Conservation (phyloP, 2,329 filamentous ascomycete species). For the Fusarium floridanum region DNA sequence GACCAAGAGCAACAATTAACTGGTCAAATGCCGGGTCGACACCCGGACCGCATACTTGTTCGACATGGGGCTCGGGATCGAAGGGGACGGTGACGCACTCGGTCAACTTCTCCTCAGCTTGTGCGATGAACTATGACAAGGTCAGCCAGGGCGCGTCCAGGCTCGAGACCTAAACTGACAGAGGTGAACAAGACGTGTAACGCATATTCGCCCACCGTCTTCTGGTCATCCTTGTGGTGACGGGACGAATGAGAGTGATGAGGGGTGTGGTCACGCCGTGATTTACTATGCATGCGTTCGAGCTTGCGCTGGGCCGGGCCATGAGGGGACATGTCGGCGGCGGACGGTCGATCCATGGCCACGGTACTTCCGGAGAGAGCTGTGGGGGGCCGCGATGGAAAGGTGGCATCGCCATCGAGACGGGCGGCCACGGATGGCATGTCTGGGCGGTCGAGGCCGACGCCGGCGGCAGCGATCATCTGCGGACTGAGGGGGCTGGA, state of each 20-base stretch:
- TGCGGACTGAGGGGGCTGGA: constrained; percentile 90
- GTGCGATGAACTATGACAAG: constrained; percentile 80
- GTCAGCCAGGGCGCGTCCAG: constrained; percentile 28
- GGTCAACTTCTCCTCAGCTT: constrained; percentile 96
- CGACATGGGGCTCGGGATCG: constrained; percentile 85
- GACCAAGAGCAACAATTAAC: constrained; percentile 90
- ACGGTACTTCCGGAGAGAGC: constrained; percentile 58
- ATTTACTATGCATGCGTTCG: constrained; percentile 75
- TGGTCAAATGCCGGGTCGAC: constrained; percentile 93
- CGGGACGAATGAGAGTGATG: constrained; percentile 83
- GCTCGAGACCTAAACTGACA: constrained; percentile 60
- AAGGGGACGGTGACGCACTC: constrained; percentile 85
- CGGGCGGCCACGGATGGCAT: constrained; percentile 60
- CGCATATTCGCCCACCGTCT: constrained; percentile 98
- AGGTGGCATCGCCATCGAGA: constrained; percentile 58
- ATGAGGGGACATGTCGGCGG: constrained; percentile 59
- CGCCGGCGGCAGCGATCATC: constrained; percentile 79
- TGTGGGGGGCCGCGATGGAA: constrained; percentile 59
- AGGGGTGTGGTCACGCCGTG: constrained; percentile 78
- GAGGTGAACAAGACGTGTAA: constrained; percentile 96
- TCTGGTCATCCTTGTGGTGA: constrained; percentile 79
- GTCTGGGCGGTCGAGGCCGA: constrained; percentile 66
- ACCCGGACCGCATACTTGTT: constrained; percentile 90
- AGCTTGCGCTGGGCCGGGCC: constrained; percentile 64
- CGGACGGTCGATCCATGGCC: constrained; percentile 60